A percentile compares a stretch with the other conserved stretches of the same genome.
phyloP scores from a whole-genome alignment of 495 filamentous ascomycete species.

The Aspergillus affinis region DNA sequence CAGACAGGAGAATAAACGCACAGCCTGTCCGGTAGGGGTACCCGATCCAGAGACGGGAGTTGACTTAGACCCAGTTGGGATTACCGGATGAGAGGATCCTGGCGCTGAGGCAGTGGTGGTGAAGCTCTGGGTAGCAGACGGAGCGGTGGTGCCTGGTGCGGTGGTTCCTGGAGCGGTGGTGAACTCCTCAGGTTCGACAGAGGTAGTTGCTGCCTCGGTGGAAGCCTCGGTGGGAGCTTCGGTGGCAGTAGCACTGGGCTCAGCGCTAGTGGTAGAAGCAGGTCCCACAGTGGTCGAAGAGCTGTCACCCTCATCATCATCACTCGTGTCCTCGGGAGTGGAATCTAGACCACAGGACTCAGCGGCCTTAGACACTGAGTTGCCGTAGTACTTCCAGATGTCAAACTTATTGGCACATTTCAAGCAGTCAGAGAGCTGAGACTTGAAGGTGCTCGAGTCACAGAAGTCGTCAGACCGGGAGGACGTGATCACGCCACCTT shows the following conservation, averaged over 20 bases:
- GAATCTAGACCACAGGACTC: slow-evolving; percentile 37
- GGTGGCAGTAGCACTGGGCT: neutral
- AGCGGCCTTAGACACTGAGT: slow-evolving; percentile 31
- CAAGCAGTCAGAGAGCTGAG: slow-evolving; percentile 41
- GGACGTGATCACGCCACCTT: slow-evolving; percentile 44
- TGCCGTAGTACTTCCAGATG: slow-evolving; percentile 50
- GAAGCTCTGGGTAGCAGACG: neutral
- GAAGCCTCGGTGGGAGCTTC: neutral
- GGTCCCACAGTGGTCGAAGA: neutral
- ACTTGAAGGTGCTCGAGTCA: slow-evolving; percentile 38
- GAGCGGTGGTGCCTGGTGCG: neutral
- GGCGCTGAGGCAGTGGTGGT: neutral
- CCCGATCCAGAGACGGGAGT: neutral
- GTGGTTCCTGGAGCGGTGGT: neutral
- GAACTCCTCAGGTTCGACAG: neutral
- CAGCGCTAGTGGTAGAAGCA: neutral
- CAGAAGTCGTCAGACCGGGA: slow-evolving; percentile 37
- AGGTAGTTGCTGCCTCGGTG: neutral
- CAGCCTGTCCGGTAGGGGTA: neutral
- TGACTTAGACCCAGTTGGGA: neutral
- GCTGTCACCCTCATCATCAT: neutral
- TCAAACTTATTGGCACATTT: slow-evolving; percentile 46
- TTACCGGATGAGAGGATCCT: neutral
- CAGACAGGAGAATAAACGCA: neutral
- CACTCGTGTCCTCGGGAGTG: slow-evolving; percentile 22